These are phyloP conservation scores for Naganishia kalamii DNA, from an alignment of 768 basidiomycete genomes.

Conservation along the genomic window DNA sequence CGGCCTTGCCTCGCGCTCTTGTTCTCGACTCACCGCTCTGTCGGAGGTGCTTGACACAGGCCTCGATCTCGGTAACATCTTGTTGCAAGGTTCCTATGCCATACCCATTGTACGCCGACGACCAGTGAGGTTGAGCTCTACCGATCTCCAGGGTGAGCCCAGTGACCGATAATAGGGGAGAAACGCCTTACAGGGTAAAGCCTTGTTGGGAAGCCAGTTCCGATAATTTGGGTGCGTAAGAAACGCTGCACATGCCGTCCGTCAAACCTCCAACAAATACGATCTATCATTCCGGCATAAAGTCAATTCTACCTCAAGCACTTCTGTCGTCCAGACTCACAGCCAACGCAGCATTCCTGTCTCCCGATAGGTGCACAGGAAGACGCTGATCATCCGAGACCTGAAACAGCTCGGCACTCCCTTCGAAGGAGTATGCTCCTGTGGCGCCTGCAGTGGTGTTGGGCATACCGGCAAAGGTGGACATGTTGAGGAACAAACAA, in stretches of 20 bases:
- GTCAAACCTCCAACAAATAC: slow-evolving; percentile 40
- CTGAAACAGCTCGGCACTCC: background rate
- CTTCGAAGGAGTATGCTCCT: background rate
- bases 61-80: slow-evolving; percentile 36
- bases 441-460: background rate
- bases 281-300: background rate
- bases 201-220: slow-evolving; percentile 25
- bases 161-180: background rate
- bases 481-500: too few species aligned
- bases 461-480: slow-evolving; percentile 11
- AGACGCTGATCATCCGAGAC: slow-evolving; percentile 5
- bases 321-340: background rate
- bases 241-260: slow-evolving; percentile 34
- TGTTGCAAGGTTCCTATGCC: slow-evolving; percentile 32
- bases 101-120: slow-evolving; percentile 35
- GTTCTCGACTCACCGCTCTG: slow-evolving; percentile 26
- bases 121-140: slow-evolving; percentile 40
- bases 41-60: slow-evolving; percentile 34
- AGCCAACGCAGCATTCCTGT: background rate
- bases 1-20: background rate
- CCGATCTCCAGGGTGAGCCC: background rate
- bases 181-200: slow-evolving; percentile 37
- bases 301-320: background rate
- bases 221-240: slow-evolving; percentile 28
- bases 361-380: background rate